phyloP scores from a whole-genome alignment of 2,329 filamentous ascomycete species.

The Eutypa lata region DNA sequence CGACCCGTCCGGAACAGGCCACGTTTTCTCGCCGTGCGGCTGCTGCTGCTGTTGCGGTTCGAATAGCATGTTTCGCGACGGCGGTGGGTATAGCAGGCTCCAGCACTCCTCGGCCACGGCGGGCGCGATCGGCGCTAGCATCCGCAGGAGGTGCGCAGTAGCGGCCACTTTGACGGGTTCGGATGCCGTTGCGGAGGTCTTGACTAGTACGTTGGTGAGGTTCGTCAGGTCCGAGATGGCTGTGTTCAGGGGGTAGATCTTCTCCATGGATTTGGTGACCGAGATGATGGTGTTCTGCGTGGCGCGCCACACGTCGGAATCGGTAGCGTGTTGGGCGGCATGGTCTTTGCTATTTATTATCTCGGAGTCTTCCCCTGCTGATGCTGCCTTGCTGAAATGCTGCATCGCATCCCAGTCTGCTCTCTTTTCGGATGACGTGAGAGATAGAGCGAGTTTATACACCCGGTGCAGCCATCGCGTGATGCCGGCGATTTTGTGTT shows the following conservation, averaged over 20 bases:
- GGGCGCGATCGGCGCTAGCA: slow-evolving; percentile 77
- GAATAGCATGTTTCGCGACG: too few relatives aligned
- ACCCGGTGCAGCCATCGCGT: slow-evolving; percentile 76
- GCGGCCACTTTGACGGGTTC: slow-evolving; percentile 46
- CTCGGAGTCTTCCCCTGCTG: too few relatives aligned
- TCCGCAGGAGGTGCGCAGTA: slow-evolving; percentile 57
- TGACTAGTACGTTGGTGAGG: slow-evolving; percentile 67
- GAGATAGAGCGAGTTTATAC: slow-evolving; percentile 50
- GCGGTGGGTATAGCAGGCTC: slow-evolving; percentile 49
- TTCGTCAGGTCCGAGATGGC: slow-evolving; percentile 79
- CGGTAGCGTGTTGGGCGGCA: slow-evolving; percentile 36
- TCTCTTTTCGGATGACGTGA: slow-evolving; percentile 12
- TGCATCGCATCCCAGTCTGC: slow-evolving; percentile 22
- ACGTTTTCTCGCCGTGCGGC: slow-evolving; percentile 41
- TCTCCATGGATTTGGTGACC: slow-evolving; percentile 66
- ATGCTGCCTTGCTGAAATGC: slow-evolving; percentile 36
- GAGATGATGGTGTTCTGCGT: slow-evolving; percentile 66
- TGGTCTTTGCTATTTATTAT: slow-evolving; percentile 28
- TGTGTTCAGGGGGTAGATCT: slow-evolving; percentile 77
- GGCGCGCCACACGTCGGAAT: slow-evolving; percentile 57
- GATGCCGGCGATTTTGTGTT: slow-evolving; percentile 75
- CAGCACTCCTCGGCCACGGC: slow-evolving; percentile 81
- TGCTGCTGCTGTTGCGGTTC: slow-evolving; percentile 30
- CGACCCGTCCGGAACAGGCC: slow-evolving; percentile 56
- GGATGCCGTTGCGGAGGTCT: slow-evolving; percentile 39